These are phyloP conservation scores for Curvularia hawaiiensis DNA, from an alignment of 2,329 filamentous ascomycete species.

Conservation along the genomic window DNA sequence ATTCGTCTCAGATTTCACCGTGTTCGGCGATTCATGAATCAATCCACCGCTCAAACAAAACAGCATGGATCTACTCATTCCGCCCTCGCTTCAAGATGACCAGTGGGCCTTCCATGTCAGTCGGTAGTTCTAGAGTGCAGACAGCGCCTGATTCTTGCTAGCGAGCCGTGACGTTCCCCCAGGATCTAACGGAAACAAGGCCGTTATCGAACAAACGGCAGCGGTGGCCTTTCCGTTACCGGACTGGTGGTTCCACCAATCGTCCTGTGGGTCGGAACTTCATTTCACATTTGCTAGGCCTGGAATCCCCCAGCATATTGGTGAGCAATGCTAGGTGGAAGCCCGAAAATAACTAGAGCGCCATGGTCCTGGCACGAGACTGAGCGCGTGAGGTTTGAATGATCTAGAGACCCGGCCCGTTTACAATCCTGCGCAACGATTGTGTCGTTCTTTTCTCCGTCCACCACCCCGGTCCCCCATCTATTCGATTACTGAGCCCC, in stretches of 20 bases:
- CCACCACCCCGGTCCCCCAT: slow-evolving; percentile 11
- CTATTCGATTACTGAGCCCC: slow-evolving; percentile 3
- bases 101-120: slow-evolving; percentile 10
- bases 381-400: slow-evolving; percentile 11
- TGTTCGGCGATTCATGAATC: slow-evolving; percentile 6
- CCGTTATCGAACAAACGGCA: slow-evolving; percentile 25
- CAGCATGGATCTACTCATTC: neutral
- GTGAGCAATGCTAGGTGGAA: slow-evolving; percentile 21
- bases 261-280: slow-evolving; percentile 23
- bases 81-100: slow-evolving; percentile 1
- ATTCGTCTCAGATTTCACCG: slow-evolving; percentile 3
- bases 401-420: slow-evolving; percentile 17
- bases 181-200: slow-evolving; percentile 24
- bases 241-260: slow-evolving; percentile 36
- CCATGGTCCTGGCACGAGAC: slow-evolving; percentile 24
- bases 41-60: slow-evolving; percentile 7
- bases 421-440: slow-evolving; percentile 15
- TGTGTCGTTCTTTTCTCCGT: slow-evolving; percentile 9
- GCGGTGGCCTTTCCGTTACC: slow-evolving; percentile 19
- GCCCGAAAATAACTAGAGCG: slow-evolving; percentile 20
- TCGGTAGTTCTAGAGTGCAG: slow-evolving; percentile 1
- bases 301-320: slow-evolving; percentile 25
- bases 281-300: slow-evolving; percentile 26
- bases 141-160: slow-evolving; percentile 21
- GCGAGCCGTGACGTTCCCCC: slow-evolving; percentile 28